Evolutionary conservation across 495 filamentous ascomycete genomes (phyloP), one percentile per base, ranked within the genome.

Genomic region (Oleoguttula mirabilis): DNA sequence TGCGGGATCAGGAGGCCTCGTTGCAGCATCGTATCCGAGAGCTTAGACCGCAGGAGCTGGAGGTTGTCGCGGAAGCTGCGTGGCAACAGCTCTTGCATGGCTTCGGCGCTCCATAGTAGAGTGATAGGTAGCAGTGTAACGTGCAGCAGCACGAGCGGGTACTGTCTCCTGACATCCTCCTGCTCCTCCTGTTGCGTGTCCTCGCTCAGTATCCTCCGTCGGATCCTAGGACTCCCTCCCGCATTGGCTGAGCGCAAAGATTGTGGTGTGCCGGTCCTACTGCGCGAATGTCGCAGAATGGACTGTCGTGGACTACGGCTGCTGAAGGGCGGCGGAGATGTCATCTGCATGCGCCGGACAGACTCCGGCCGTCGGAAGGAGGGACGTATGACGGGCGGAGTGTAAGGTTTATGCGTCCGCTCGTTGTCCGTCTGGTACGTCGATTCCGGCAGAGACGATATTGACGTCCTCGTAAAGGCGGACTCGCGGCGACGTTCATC

Each of bases 1-100:
- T 98, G 90, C 1, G 84, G 77, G 6, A 98, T 71, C 31, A 98
- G 66, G 12, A 98, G 69, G 0, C 90, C 90, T 1, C 90, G 73
- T 50, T 87, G 81, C 10, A 90, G 63, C 2, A 94, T 76, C 0
- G 82, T 88, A 14, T 84, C 79, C 15, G 76, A 75, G 15, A 81
- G 59, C 42, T 83, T 82, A 28, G 88, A 82, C 51, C 79, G 74
- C 3, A 94, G 61, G 10, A 86, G 60, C 14, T 79, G 70, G 78
- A 82, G 88, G 22, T 81, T 76, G 39, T 78, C 73, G 52, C 75
- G 73, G 21, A 85, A 73, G 12, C 64, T 56, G 6, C 67, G 57
- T 1, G 77, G 75, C 28, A 79, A 58, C 1, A 77, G 64, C 28
- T 58, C 50, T 37, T 55, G 51, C 60, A 74, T 57, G 47, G 63